Evolutionary conservation across 257 asterid species (phyloP), one percentile per base, ranked within the genome.

Genomic region (Fraxinus pennsylvanica): DNA sequence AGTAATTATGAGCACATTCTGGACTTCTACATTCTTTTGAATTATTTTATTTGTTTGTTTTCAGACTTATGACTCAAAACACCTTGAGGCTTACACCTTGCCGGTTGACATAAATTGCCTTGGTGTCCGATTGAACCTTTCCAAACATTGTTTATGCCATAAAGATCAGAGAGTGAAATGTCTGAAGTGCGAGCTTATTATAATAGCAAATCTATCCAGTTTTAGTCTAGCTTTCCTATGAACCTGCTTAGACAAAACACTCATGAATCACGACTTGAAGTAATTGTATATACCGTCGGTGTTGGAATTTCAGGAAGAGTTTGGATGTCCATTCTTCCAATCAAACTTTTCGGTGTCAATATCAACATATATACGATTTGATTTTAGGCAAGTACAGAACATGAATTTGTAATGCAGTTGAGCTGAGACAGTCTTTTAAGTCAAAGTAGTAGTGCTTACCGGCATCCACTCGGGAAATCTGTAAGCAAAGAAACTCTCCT

Each of bases 391-490:
- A 41, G 47, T 41, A 41, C 47, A 41, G 47, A 9, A 41, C 14
- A 41, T 41, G 47, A 41, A 41, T 41, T 41, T 5, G 30, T 66
- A 39, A 2, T n/a, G 8, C 10, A 14, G 29, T 72, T 47, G 7
- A 47, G 25, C 32, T 33, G 22, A 57, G 29, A 41, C 14, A 1
- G 25, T 52, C 5, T 19, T 25, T 65, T 38, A 39, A 21, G 63
- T 29, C 38, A 39, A 43, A 32, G 22, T 41, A 43, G 35, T 6
- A 66, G 54, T 59, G 67, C 75, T 68, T 76, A 77, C 80, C 72
- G 61, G 78, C 41, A 71, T 82, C 75, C 71, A 33, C 14, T 67
- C 10, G 12, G 32, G 79, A 67, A 41, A 38, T 43, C 77, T 79
- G 76, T 52, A 19, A n/a, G 39, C 2, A 75, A 67, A 36, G 70